Base-by-base conservation (phyloP, 495 filamentous ascomycete species). In the Neurospora africana region DNA sequence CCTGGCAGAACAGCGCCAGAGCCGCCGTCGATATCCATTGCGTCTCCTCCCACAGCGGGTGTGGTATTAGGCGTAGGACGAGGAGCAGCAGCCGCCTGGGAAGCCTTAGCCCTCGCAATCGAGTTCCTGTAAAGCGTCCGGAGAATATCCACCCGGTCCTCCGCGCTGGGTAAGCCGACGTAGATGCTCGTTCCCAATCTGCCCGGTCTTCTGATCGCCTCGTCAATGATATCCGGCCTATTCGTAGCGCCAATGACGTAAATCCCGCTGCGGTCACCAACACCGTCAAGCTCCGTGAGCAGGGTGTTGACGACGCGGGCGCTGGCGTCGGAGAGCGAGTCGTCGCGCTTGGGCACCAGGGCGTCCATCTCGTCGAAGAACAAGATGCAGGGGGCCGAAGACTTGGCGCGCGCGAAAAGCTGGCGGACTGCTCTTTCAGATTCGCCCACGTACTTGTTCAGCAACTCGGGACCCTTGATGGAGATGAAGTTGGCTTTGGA, bases 351-450 rank as follows among this genome's bases (percentile, higher is more conserved):
- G 1, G 96, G 95, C 0, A 95, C 93, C 6, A 99, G 85, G 5
- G 95, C 94, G 76, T 99, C 95, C 39, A 99, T 85, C 80, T 99
- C 95, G 81, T 99, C 95, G 79, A 99, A 98, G 87, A 99, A 98
- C 72, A 99, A 90, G 68, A 99, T 92, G 78, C 95, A 98, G 27
- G 95, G 95, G 2, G 95, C 87, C 9, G 89, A 92, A 1, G 91
- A 92, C 35, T 94, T 88, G 11, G 95, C 95, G 17, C 95, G 91
- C 67, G 90, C 88, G 79, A 99, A 99, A 3, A 98, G 92, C 78
- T 97, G 93, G 19, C 95, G 90, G 5, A 99, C 92, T 0, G 95
- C 92, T 21, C 94, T 89, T 80, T 99, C 95, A 23, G 91, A 94
- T 79, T 99, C 95, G 75, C 95, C 95, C 36, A 99, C 94, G 75